Evolutionary conservation across 1,284 basidiomycete species (phyloP), one percentile per base, ranked within the genome.

Genomic region (Singerocomus rubriflavus): DNA sequence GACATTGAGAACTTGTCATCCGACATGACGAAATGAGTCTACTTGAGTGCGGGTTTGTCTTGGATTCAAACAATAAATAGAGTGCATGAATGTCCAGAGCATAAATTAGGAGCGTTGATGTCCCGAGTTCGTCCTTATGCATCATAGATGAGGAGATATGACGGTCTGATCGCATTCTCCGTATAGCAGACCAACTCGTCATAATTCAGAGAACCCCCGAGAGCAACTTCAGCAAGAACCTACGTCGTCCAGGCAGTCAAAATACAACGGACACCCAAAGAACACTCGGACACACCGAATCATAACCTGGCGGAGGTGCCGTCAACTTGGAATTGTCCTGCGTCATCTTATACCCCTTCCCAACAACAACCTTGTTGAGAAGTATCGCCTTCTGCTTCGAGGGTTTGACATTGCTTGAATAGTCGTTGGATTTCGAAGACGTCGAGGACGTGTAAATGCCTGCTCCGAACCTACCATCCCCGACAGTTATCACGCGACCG

Each of bases 321-420:
- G 75, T 80, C 45, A 85, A 55, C 6, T 64, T 68, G 5, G 74
- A 72, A 51, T 75, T 77, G 56, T 82, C 78, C 26, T 80, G 74
- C n/a, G 73, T 72, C 66, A 82, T 68, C 63, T 83, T 84, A 55
- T 73, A 80, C 5, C 83, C 83, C 57, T 78, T 80, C 25, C 84
- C 84, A n/a, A 84, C 82, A 12, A 84, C 70, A 12, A 85, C 82
- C 59, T 83, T 84, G 66, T 84, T 85, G 46, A 85, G 67, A 11
- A 85, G 71, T 31, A 85, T 81, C 0, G 79, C 80, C 58, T 84
- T 85, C 48, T 77, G 66, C 11, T 64, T 60, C 0, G 81, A 83
- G 38, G 72, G 68, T 54, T 70, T 74, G 42, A 73, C 70, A 53
- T 84, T 85, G 38, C 67, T 71, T 14, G 81, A 80, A 58, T 85